Base-by-base conservation (phyloP, 495 filamentous ascomycete species). In the Cudoniella acicularis region DNA sequence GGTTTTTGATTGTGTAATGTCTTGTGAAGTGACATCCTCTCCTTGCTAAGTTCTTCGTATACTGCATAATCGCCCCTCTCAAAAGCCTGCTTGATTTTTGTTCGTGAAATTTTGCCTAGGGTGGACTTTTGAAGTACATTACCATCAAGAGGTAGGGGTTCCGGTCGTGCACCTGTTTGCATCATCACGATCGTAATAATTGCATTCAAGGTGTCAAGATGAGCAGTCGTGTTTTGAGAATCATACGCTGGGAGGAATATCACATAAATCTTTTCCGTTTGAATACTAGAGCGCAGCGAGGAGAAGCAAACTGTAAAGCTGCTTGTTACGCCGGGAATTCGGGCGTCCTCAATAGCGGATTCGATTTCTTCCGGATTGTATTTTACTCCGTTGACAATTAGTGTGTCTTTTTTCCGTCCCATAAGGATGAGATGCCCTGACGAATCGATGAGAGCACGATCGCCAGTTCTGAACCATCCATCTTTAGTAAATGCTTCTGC, bases 391-490 rank as follows among this genome's bases (percentile, higher is more conserved):
- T 62, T 69, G 49, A 9, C 49, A 36, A 60, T 92, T 73, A 96
- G 91, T 46, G 92, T 73, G 69, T 95, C 90, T 77, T 95, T 94
- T 22, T 90, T 77, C 13, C 90, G 83, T 59, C 92, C 90, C 1
- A 88, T 90, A 61, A 92, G 83, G 69, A 73, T 82, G 60, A 88
- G 79, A 57, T 83, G 77, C 1, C 83, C 83, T 41, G 83, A 70
- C 17, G 67, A 54, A 52, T 85, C 79, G 56, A 83, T 74, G 60
- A 83, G 52, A 3, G 64, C 73, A 43, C 84, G 72, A 63, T 96
- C 91, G 0, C 91, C 91, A 1, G 90, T 94, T 64, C 83, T 88
- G 73, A 93, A 93, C 75, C 83, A 96, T 2, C 90, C 89, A 63
- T 93, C 90, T 0, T 56, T 22, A 0, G 84, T 87, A 43, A 92